Evolutionary conservation across 257 asterid genomes (phyloP).

Genomic region (Solanum sejunctum): DNA sequence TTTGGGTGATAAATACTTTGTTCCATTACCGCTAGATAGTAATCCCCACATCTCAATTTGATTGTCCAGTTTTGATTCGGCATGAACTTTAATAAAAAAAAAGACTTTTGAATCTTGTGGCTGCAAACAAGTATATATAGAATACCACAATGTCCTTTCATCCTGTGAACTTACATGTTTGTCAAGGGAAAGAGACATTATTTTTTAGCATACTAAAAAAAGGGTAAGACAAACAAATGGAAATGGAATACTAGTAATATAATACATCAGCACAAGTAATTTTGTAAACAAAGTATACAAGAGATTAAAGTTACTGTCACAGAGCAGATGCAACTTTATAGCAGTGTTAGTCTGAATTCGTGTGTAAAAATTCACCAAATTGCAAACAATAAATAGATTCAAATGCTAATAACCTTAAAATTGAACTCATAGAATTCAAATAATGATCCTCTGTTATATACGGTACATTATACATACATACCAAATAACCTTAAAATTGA

Average conservation of each 20-base stretch:
- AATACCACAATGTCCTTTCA: too few species aligned
- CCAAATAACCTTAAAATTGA: slow-evolving; percentile 16
- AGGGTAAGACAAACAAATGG: too few species aligned
- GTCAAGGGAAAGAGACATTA: too few species aligned
- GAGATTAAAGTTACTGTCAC: neutral
- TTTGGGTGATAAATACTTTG: neutral
- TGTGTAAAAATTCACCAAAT: neutral
- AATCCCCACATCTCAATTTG: too few species aligned
- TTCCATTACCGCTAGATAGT: neutral
- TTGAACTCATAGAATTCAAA: neutral
- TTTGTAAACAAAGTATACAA: neutral
- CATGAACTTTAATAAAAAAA: too few species aligned
- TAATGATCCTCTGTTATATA: neutral
- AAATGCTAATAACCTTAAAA: neutral
- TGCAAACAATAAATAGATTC: neutral
- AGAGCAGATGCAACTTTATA: neutral
- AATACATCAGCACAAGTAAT: neutral
- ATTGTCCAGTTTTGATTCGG: too few species aligned
- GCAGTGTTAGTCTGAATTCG: neutral
- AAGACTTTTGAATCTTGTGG: too few species aligned
- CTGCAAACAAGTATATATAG: too few species aligned
- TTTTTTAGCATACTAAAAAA: too few species aligned
- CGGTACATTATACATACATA: neutral
- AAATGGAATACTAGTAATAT: neutral
- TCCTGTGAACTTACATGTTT: too few species aligned